Evolutionary conservation across 345 rosid species (phyloP), one percentile per base, ranked within the genome.

Genomic region (Pistacia atlantica): DNA sequence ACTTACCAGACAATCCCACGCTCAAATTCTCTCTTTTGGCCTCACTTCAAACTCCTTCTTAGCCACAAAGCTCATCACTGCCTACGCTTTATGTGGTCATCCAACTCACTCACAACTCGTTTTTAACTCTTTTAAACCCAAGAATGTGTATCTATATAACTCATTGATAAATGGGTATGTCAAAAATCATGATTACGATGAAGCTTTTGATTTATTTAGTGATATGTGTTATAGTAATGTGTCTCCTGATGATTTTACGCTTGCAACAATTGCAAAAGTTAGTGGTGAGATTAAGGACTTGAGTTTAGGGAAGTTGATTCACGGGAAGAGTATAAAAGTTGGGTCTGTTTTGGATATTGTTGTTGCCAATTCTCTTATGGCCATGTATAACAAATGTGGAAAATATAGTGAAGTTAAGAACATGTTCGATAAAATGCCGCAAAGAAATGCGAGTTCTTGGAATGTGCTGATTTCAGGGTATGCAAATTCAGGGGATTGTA

Each of bases 11-110:
- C 89, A 89, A 75, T 84, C 84, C 80, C 97, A 90, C 58, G 72
- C 87, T 56, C 92, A 77, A 33, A 69, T 83, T 10, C 17, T 86
- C 75, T 48, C 83, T 8, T 20, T 81, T 17, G 89, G 88, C 8
- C 49, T 79, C 74, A 51, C 80, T 12, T 80, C 82, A 57, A 82
- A 78, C 71, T 81, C 92, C 0, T 79, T 83, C 71, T 69, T 89
- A n/a, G 86, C 87, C 57, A 80, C 91, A 3, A 87, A 87, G 67
- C 94, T 92, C 75, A 75, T 92, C 76, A 84, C 92, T 42, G 89
- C 87, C 0, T 92, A 89, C 69, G 87, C 91, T 33, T 20, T 66
- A 42, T 81, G 76, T 25, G 80, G 79, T 38, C 62, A 28, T 70
- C 77, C 78, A 45, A 61, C 73, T 13, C 77, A 57, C 37, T 83